Evolutionary conservation across 1,139 yeast species (phyloP).

Genomic region (Suhomyces bribrorum): DNA sequence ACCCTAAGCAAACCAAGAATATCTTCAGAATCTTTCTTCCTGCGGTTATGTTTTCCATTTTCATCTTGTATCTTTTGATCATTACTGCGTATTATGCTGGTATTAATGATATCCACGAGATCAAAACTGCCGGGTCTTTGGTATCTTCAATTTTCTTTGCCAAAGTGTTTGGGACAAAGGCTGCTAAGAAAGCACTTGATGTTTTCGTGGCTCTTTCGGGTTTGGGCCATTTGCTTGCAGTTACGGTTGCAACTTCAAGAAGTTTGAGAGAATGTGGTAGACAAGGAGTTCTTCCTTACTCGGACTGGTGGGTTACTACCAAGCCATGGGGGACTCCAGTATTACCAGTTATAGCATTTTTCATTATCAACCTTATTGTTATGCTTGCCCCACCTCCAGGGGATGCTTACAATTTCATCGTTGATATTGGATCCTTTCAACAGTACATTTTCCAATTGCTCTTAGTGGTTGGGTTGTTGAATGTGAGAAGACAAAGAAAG

Average conservation of each 20-base stretch:
- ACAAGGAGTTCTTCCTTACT: constrained; percentile 48
- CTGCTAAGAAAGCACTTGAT: constrained; percentile 35
- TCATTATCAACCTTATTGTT: constrained; percentile 39
- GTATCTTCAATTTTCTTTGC: constrained; percentile 32
- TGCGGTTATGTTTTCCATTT: constrained; percentile 32
- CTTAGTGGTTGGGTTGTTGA: constrained; percentile 36
- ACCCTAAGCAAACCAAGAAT: constrained; percentile 29
- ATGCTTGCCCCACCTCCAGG: constrained; percentile 49
- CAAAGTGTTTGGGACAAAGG: constrained; percentile 27
- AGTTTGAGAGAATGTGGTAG: constrained; percentile 48
- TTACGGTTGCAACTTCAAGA: constrained; percentile 43
- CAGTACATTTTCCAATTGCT: constrained; percentile 31
- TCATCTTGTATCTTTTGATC: constrained; percentile 35
- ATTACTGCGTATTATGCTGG: constrained; percentile 44
- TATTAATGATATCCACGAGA: constrained; percentile 26
- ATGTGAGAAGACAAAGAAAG: constrained; percentile 36
- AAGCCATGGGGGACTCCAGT: constrained; percentile 47
- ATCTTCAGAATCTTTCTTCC: constrained; percentile 39
- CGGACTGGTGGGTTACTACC: constrained; percentile 40
- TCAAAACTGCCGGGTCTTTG: constrained; percentile 26
- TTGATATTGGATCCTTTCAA: constrained; percentile 27
- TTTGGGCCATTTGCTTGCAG: constrained; percentile 44
- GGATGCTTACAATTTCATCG: constrained; percentile 47
- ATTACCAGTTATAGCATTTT: constrained; percentile 38
- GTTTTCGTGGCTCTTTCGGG: constrained; percentile 45